Base-by-base conservation (phyloP, 768 basidiomycete genomes). In the Phlebiopsis flavidoalba region DNA sequence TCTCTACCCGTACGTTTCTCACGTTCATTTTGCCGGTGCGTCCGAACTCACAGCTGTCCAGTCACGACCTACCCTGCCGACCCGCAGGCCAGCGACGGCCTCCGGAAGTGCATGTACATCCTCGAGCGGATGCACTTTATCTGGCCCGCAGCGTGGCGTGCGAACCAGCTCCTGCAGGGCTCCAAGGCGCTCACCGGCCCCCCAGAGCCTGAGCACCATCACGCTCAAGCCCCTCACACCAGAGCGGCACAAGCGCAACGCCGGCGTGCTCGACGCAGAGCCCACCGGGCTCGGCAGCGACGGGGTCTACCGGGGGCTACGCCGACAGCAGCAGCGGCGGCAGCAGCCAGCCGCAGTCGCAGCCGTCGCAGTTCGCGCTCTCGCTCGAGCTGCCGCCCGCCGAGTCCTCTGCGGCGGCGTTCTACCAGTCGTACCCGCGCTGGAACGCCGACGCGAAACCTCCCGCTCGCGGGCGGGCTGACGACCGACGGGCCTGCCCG, bases 131-230 rank as follows among this genome's bases (percentile, higher is more conserved):
- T 92, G 85, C 80, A 84, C 54, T 74, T 80, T 40, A 76, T 87
- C 24, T 93, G 91, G 91, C 90, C 90, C 0, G 84, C 84, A 62
- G 91, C 91, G 3, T 84, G 79, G 10, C 85, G 91, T 17, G 89
- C 88, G 5, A 78, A 85, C 54, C 86, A 89, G 67, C 83, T 93
- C 19, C 79, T 93, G 53, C 79, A 81, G 47, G 89, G 87, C 46
- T 48, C 53, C 59, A 10, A 46, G 24, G 8, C 8, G 14, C 31
- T 53, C n/a, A n/a, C n/a, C n/a, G n/a, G n/a, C n/a, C 43, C 54
- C 53, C 35, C 53, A 8, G 36, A 43, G 14, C 35, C 22, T 55
- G 36, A 5, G 22, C 49, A 8, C 37, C 58, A 43, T 43, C 40
- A 17, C 40, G 40, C 40, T 43, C 40, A 43, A 43, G 40, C 12